These are phyloP conservation scores for Cymbopogon flexuosus DNA, from an alignment of 202 grass and related monocot species.

Conservation along the genomic window DNA sequence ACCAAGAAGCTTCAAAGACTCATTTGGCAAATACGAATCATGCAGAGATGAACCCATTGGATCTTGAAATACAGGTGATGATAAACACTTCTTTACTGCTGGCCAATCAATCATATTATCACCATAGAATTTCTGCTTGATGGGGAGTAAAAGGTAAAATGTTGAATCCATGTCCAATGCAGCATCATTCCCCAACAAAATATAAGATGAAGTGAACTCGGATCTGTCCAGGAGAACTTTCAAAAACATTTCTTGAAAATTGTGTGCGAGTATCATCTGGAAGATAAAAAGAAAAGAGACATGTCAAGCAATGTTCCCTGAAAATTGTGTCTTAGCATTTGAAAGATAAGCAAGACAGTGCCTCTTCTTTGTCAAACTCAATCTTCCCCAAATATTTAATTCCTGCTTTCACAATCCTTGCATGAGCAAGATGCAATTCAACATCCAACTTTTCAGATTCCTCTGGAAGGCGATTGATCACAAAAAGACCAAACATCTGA, in stretches of 20 bases:
- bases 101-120: conserved; percentile 72
- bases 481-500: conserved; percentile 88
- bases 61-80: conserved; percentile 64
- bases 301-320: conserved; percentile 19
- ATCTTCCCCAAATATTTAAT: conserved; percentile 51
- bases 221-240: conserved; percentile 79
- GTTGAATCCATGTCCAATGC: conserved; percentile 41
- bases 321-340: conserved; percentile 19
- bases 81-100: conserved; percentile 67
- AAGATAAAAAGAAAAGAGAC: conserved; percentile 20
- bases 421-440: conserved; percentile 73
- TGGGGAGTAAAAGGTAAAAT: conserved; percentile 84
- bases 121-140: conserved; percentile 52
- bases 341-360: conserved; percentile 33
- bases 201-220: conserved; percentile 54
- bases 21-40: conserved; percentile 29
- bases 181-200: conserved; percentile 47
- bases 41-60: conserved; percentile 28
- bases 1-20: conserved; percentile 62
- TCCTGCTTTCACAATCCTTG: conserved; percentile 74
- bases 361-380: conserved; percentile 71
- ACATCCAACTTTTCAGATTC: conserved; percentile 81
- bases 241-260: conserved; percentile 95
- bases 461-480: conserved; percentile 59
- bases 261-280: conserved; percentile 65